phyloP scores from a whole-genome alignment of 441 rosid species.

The Raphanus hybrid region DNA sequence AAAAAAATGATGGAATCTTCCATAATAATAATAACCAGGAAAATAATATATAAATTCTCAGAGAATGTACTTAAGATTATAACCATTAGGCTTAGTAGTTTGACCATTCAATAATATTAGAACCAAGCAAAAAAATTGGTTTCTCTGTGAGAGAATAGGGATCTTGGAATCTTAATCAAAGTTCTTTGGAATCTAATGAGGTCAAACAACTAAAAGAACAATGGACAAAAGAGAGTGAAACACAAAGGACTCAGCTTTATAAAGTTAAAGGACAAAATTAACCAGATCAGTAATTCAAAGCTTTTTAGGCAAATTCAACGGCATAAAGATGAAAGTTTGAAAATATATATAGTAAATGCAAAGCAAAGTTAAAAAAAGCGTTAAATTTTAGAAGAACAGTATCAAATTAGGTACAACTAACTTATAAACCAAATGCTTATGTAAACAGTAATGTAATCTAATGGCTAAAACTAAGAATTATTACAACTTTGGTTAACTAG shows the following conservation, averaged over 20 bases:
- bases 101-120: constrained; percentile 14
- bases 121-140: not conserved
- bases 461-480: constrained; percentile 18
- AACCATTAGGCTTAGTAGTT: constrained; percentile 8
- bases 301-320: constrained; percentile 32
- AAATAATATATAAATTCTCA: not conserved
- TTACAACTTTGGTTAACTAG: not conserved
- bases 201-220: constrained; percentile 44
- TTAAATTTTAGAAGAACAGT: not conserved
- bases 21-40: constrained; percentile 22
- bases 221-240: not conserved
- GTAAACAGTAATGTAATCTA: not conserved
- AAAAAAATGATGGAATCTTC: constrained; percentile 38
- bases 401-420: too few relatives aligned
- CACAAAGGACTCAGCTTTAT: constrained; percentile 33
- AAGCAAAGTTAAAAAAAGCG: too few relatives aligned
- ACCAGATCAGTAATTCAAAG: constrained; percentile 35
- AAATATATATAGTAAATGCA: not conserved
- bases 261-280: constrained; percentile 43
- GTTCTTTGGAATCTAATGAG: constrained; percentile 38
- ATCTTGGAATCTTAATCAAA: constrained; percentile 35
- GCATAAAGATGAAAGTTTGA: constrained; percentile 30
- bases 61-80: constrained; percentile 12
- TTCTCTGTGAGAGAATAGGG: constrained; percentile 14
- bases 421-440: not conserved